Evolutionary conservation across 257 asterid species (phyloP).

Genomic region (Forsythia suspensa): DNA sequence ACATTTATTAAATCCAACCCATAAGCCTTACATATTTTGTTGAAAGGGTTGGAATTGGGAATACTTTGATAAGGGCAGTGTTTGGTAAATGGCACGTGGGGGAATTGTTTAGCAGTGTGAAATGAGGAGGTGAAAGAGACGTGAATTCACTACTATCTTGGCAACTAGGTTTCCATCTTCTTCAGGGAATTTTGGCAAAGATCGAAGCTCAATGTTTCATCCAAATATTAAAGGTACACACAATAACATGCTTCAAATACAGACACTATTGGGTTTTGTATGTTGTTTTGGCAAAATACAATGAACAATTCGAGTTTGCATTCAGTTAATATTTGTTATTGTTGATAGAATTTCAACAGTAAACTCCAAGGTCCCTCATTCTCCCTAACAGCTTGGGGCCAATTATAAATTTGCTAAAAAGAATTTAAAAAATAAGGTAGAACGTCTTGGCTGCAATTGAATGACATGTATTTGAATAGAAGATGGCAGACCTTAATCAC

Average conservation of each 20-base stretch:
- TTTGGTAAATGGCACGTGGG: neutral
- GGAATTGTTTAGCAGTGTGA: neutral
- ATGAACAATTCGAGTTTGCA: neutral
- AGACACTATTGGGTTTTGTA: neutral
- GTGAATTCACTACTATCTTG: neutral
- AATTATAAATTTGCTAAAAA: neutral
- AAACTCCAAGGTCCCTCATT: neutral
- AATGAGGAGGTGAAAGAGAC: neutral
- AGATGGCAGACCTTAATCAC: slow-evolving; percentile 61
- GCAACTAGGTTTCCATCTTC: neutral
- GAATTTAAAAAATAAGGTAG: neutral
- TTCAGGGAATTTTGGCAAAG: neutral
- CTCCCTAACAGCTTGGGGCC: neutral
- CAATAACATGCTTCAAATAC: neutral
- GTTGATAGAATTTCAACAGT: neutral
- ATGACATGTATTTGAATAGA: slow-evolving; percentile 9
- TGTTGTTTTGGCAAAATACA: neutral
- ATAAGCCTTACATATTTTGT: neutral
- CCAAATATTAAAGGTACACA: neutral
- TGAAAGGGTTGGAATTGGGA: neutral
- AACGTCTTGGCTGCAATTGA: slow-evolving; percentile 16
- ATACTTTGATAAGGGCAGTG: neutral
- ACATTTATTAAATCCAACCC: neutral
- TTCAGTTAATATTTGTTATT: neutral
- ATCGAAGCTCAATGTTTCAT: neutral